A percentile compares a stretch with the other conserved stretches of the same genome.
Conservation (phyloP, 257 asterid genomes). For the Solanum commersonii region DNA sequence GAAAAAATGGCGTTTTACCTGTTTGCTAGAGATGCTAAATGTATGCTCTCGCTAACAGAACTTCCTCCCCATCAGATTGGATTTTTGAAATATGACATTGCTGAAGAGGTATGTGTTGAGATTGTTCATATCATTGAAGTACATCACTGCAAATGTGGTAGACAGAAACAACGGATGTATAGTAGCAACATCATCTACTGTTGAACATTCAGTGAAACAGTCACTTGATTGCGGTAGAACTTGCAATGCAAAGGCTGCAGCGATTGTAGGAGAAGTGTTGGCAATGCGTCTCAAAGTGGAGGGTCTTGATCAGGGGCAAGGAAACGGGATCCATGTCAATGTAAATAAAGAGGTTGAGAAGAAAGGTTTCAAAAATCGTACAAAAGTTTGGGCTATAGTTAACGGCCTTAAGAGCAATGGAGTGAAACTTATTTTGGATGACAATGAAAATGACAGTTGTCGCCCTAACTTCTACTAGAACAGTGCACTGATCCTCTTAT, state of each 20-base stretch:
- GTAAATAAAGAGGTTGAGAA: too few species aligned
- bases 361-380: too few species aligned
- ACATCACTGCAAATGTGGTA: constrained; percentile 72
- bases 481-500: not conserved
- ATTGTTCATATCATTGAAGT: constrained; percentile 69
- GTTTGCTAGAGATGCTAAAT: too few species aligned
- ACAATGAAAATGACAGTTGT: constrained; percentile 15
- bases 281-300: too few species aligned
- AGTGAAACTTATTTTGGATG: constrained; percentile 46
- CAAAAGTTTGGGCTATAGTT: constrained; percentile 30
- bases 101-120: constrained; percentile 68
- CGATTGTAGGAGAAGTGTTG: not conserved
- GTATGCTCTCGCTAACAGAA: not conserved
- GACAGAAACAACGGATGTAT: constrained; percentile 63
- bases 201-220: constrained; percentile 54
- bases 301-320: too few species aligned
- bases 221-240: constrained; percentile 68
- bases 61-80: not conserved
- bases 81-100: constrained; percentile 32
- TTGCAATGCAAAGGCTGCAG: constrained; percentile 85
- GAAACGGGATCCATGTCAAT: too few species aligned
- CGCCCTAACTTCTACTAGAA: constrained; percentile 3
- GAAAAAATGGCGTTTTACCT: too few species aligned
- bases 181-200: constrained; percentile 65
- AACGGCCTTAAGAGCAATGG: constrained; percentile 56